These are phyloP conservation scores for Penicillium sumatraense DNA, from an alignment of 2,329 filamentous ascomycete genomes.

Conservation along the genomic window DNA sequence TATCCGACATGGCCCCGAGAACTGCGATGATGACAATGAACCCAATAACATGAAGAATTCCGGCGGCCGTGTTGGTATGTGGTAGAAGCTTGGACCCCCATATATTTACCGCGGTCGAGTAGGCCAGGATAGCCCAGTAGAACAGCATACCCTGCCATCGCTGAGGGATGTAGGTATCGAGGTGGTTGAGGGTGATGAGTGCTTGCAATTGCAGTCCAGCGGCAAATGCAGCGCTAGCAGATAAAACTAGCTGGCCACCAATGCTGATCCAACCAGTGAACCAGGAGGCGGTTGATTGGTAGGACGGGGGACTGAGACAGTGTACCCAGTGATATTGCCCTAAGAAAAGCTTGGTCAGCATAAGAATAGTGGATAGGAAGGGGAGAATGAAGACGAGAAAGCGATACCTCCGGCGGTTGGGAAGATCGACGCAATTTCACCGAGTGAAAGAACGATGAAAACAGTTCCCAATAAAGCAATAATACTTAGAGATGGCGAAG, in stretches of 20 bases:
- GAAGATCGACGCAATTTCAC: slow-evolving; percentile 45
- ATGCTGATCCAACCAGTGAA: slow-evolving; percentile 53
- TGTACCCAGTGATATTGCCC: slow-evolving; percentile 56
- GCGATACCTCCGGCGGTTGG: slow-evolving; percentile 29
- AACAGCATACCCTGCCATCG: slow-evolving; percentile 48
- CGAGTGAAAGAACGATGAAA: slow-evolving; percentile 46
- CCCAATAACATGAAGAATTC: slow-evolving; percentile 21
- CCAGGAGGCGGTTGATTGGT: slow-evolving; percentile 44
- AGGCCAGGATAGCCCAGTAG: slow-evolving; percentile 43
- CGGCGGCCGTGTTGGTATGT: slow-evolving; percentile 18
- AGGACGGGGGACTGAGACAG: slow-evolving; percentile 40
- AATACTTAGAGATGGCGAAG: too few relatives aligned
- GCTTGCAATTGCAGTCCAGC: slow-evolving; percentile 51
- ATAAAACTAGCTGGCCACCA: slow-evolving; percentile 52
- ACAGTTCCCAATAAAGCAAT: slow-evolving; percentile 48
- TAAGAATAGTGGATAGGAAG: background rate
- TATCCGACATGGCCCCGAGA: slow-evolving; percentile 20
- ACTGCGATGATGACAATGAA: slow-evolving; percentile 19
- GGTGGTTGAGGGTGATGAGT: slow-evolving; percentile 48
- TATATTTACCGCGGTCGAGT: slow-evolving; percentile 47
- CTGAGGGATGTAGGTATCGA: slow-evolving; percentile 46
- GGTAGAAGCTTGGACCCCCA: slow-evolving; percentile 39
- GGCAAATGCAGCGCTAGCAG: slow-evolving; percentile 55
- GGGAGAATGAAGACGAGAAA: background rate
- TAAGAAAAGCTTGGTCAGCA: slow-evolving; percentile 17